Base-by-base conservation (phyloP, 805 yeast genomes). In the Danielia oregonensis region DNA sequence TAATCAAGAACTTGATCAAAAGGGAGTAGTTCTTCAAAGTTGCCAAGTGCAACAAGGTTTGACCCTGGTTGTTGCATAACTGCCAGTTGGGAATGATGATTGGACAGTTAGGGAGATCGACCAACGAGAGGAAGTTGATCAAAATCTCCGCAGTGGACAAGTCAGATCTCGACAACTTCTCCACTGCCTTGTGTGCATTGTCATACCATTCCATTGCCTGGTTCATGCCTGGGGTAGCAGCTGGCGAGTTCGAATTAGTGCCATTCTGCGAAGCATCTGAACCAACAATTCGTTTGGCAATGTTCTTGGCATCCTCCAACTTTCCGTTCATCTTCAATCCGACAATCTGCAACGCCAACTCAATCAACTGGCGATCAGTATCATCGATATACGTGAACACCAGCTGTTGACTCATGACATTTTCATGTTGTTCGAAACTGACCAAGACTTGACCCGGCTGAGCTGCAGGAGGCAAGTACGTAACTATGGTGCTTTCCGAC, bases 291-390 rank as follows among this genome's bases (percentile, higher is more conserved):
- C 95, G 71, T 57, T 83, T 82, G 1, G 97, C 97, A 49, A 93
- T 86, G 53, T 87, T 88, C 47, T 86, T 78, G 2, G 97, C 97
- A 59, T 91, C 97, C 54, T 93, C 97, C 38, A 93, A 66, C 51
- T 82, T 82, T 39, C 97, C 98, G 54, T 87, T 89, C 96, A 91
- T 88, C 63, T 91, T 91, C 60, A 89, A 69, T 2, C 98, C 98
- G 26, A 93, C 96, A 49, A 93, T 93, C 55, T 93, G 97, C 49
- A 93, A 70, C 2, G 98, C 98, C 43, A 93, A 69, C 62, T 93
- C 98, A 54, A 91, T 86, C 55, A 93, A 72, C 59, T 91, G 96
- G 46, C 93, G 75, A 60, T 93, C 98, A 7, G 96, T 85, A 55
- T 93, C 98, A 62, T 93, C 97, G 29, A 87, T 74, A 53, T 93